Evolutionary conservation across 2,329 filamentous ascomycete species (phyloP).

Genomic region (Fusarium sp.): DNA sequence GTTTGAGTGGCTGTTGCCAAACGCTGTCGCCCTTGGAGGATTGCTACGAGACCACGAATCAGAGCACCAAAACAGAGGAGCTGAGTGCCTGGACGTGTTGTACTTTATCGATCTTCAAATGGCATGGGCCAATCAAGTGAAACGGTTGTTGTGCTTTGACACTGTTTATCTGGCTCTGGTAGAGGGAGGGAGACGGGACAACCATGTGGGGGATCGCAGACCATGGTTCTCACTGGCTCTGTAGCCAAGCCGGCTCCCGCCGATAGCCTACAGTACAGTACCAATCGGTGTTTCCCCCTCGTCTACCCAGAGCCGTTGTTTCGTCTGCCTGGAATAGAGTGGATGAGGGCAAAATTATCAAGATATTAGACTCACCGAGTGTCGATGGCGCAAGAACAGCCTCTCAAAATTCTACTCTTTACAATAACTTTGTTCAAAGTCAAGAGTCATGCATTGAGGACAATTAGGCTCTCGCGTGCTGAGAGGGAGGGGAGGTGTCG

Average conservation of each 20-base stretch:
- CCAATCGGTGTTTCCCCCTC: constrained; percentile 7
- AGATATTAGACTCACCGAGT: background rate
- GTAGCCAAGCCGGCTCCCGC: constrained; percentile 32
- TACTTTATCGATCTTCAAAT: constrained; percentile 8
- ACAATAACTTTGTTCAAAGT: background rate
- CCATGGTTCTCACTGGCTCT: constrained; percentile 21
- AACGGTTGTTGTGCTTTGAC: background rate
- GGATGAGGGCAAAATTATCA: background rate
- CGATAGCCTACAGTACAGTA: constrained; percentile 31
- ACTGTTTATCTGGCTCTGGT: constrained; percentile 9
- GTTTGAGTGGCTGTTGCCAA: constrained; percentile 16
- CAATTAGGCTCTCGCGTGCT: background rate
- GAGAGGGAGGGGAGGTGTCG: background rate
- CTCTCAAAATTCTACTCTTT: background rate
- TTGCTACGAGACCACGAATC: constrained; percentile 11
- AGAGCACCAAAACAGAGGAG: background rate
- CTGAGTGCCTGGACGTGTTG: background rate
- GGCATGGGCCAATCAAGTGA: constrained; percentile 11
- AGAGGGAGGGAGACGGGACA: background rate
- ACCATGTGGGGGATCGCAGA: constrained; percentile 15
- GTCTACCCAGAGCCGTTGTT: constrained; percentile 11
- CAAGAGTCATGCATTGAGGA: background rate
- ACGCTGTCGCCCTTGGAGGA: background rate
- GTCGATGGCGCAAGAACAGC: background rate
- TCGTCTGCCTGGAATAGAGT: background rate